Evolutionary conservation across 305 asterid genomes (phyloP), one percentile per base, ranked within the genome.

Genomic region (Solanum hybrid): DNA sequence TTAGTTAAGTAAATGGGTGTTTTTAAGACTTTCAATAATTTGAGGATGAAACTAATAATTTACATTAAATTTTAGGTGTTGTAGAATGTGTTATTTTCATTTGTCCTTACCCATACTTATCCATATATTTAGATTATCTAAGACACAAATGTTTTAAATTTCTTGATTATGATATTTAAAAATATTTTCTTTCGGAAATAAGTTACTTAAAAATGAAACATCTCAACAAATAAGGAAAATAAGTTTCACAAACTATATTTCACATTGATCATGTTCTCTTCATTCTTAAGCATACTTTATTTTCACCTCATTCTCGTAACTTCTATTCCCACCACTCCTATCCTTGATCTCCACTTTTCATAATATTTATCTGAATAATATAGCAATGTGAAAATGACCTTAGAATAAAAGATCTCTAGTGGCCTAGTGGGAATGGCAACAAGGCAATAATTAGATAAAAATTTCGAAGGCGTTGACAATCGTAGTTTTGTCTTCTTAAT

Each of bases 401-500:
- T 42, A 77, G 29, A 78, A 64, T 78, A 14, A 19, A 2, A 78
- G 26, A 7, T 35, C 10, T 10, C 31, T 35, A 78, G 56, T 79
- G 64, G 40, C 81, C 81, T 32, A 76, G 26, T 32, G 72, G 31
- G 86, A 40, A 81, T 40, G 86, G 3, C 71, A 81, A 27, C 24
- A 4, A 40, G 24, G 86, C 64, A 40, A 6, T 32, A 80, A 19
- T 81, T 29, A 4, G 37, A 27, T 8, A 81, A 17, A 17, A 17
- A 82, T 4, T 17, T 82, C 19, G 38, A 82, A 56, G 37, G 32
- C 14, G 40, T 45, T 45, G 87, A 82, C 29, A 45, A 17, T 45
- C 0, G 36, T 42, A 17, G 19, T 82, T 82, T 42, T 81, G 27
- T 29, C 29, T 9, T 9, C 5, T 29, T 42, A 45, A 42, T 29